These are phyloP conservation scores for Aspergillus viridinutans DNA, from an alignment of 2,329 filamentous ascomycete genomes.

Conservation along the genomic window DNA sequence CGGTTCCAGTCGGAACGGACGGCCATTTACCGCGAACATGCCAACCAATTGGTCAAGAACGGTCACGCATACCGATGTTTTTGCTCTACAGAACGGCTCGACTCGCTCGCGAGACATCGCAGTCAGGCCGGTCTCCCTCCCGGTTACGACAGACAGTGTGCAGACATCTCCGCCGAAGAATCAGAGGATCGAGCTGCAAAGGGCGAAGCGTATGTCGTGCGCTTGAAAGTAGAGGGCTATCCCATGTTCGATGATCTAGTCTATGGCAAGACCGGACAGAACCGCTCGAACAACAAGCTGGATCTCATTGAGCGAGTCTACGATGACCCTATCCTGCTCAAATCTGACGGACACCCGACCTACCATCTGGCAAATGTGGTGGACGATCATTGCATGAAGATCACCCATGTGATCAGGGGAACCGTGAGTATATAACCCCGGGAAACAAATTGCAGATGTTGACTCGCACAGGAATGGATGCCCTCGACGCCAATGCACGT, in stretches of 20 bases:
- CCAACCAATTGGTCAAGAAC: slow-evolving; percentile 61
- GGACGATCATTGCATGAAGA: slow-evolving; percentile 91
- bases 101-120: slow-evolving; percentile 60
- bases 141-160: slow-evolving; percentile 71
- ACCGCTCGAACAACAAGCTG: slow-evolving; percentile 48
- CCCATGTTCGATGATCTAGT: slow-evolving; percentile 71
- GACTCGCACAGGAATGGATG: slow-evolving; percentile 72
- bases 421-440: slow-evolving; percentile 50
- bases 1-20: slow-evolving; percentile 68
- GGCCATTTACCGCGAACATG: slow-evolving; percentile 66
- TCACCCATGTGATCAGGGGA: slow-evolving; percentile 91
- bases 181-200: slow-evolving; percentile 65
- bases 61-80: slow-evolving; percentile 91
- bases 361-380: slow-evolving; percentile 98
- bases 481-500: slow-evolving; percentile 81
- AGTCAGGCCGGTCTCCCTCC: slow-evolving; percentile 56
- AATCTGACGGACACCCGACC: slow-evolving; percentile 86
- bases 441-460: neutral
- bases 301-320: slow-evolving; percentile 48
- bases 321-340: slow-evolving; percentile 86
- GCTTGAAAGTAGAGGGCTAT: slow-evolving; percentile 65
- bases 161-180: slow-evolving; percentile 60
- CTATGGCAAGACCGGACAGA: slow-evolving; percentile 60
- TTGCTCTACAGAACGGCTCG: slow-evolving; percentile 69
- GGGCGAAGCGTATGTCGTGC: slow-evolving; percentile 70